These are phyloP conservation scores for Aurifilum marmelostoma DNA, from an alignment of 2,329 filamentous ascomycete genomes.

Conservation along the genomic window DNA sequence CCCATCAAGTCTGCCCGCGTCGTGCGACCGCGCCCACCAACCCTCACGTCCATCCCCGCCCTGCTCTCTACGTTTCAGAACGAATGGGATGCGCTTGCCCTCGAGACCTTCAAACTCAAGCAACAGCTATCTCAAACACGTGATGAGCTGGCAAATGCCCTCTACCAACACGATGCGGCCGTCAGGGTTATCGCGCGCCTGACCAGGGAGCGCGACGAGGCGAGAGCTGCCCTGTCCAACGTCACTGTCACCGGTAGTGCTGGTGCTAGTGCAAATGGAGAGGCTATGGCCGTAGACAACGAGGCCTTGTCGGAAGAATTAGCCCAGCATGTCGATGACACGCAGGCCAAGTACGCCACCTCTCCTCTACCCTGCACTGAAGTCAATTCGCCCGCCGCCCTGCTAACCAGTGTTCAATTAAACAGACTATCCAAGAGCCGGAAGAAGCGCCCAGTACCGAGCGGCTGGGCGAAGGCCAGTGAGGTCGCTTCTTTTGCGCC, in stretches of 20 bases:
- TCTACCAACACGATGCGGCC: conserved; percentile 98
- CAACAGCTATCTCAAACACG: conserved; percentile 88
- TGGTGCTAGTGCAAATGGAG: conserved; percentile 60
- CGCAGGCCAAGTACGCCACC: conserved; percentile 72
- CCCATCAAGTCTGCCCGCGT: conserved; percentile 82
- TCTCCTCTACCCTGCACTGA: neutral
- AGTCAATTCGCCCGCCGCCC: neutral
- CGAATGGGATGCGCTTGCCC: conserved; percentile 92
- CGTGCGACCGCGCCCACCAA: conserved; percentile 87
- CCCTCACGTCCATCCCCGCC: conserved; percentile 93
- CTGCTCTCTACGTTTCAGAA: conserved; percentile 95
- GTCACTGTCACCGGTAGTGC: conserved; percentile 67
- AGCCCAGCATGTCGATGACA: conserved; percentile 73
- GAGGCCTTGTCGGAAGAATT: conserved; percentile 75
- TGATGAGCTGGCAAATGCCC: conserved; percentile 88
- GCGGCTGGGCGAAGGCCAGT: conserved; percentile 81
- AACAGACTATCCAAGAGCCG: conserved; percentile 80
- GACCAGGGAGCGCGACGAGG: conserved; percentile 90
- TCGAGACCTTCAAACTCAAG: conserved; percentile 89
- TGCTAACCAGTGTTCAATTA: conserved; percentile 20
- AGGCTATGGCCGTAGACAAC: conserved; percentile 91
- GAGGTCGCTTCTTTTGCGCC: conserved; percentile 59
- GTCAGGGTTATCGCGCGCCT: conserved; percentile 90
- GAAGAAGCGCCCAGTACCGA: conserved; percentile 84
- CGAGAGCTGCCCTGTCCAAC: conserved; percentile 83